Conservation (phyloP, 2,329 filamentous ascomycete genomes). For the Microdochium paspali region DNA sequence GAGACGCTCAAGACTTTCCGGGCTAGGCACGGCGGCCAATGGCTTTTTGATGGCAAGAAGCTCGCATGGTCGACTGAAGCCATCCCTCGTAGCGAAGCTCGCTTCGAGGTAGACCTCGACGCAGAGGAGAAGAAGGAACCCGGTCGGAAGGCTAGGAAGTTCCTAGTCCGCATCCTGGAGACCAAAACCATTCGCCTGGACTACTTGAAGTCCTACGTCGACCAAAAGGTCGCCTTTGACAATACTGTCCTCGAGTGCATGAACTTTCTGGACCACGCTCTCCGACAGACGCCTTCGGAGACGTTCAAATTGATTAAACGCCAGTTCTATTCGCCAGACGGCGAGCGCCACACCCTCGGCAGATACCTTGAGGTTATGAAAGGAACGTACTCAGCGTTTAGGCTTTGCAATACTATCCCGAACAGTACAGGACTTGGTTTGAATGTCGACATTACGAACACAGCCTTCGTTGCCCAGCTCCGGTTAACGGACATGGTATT, state of each 20-base stretch:
- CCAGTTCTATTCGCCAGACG: conserved; percentile 62
- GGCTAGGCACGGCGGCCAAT: conserved; percentile 34
- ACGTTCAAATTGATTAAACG: conserved; percentile 65
- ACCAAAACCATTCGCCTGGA: conserved; percentile 62
- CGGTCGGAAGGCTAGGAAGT: conserved; percentile 25
- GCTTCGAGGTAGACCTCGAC: conserved; percentile 64
- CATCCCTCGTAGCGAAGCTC: conserved; percentile 36
- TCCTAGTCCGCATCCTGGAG: conserved; percentile 51
- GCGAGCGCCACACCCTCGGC: conserved; percentile 44
- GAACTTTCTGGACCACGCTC: conserved; percentile 83
- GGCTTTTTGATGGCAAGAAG: conserved; percentile 76
- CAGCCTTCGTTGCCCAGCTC: conserved; percentile 65
- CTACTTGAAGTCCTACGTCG: conserved; percentile 57
- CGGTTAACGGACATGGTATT: conserved; percentile 26
- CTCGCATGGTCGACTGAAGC: conserved; percentile 62
- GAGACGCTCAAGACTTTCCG: conserved; percentile 46
- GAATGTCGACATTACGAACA: conserved; percentile 88
- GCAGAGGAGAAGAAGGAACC: conserved; percentile 38
- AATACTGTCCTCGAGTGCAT: conserved; percentile 67
- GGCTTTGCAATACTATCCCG: conserved; percentile 52
- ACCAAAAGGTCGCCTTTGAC: conserved; percentile 49
- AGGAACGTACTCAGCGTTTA: conserved; percentile 79
- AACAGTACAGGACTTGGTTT: conserved; percentile 57
- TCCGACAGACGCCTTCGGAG: conserved; percentile 69
- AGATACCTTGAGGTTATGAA: conserved; percentile 70